These are phyloP conservation scores for Ceriops decandra DNA, from an alignment of 345 rosid genomes.

Conservation along the genomic window DNA sequence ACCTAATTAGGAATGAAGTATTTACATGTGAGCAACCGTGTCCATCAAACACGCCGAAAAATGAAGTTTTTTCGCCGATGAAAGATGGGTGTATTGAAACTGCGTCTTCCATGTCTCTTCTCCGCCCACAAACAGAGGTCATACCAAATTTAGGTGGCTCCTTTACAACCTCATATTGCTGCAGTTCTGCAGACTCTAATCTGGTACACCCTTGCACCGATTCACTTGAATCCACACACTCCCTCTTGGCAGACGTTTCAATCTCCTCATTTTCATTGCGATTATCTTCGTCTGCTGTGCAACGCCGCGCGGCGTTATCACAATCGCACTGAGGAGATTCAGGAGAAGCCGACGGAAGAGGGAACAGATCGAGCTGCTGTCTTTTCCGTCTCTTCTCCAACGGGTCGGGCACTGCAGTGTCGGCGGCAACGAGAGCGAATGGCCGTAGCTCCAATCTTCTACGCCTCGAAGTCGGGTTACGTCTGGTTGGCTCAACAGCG, in stretches of 20 bases:
- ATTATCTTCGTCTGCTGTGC: background rate
- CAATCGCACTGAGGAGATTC: conserved; percentile 8
- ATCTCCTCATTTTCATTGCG: background rate
- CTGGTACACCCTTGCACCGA: background rate
- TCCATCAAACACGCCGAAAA: conserved; percentile 87
- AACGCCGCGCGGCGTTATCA: conserved; percentile 20
- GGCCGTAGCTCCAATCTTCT: conserved; percentile 59
- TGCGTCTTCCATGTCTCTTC: conserved; percentile 97
- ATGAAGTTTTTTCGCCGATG: conserved; percentile 14
- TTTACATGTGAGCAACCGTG: conserved; percentile 98
- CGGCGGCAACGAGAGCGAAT: conserved; percentile 43
- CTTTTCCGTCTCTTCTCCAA: conserved; percentile 47
- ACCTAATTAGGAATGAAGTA: background rate
- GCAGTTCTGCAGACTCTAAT: background rate
- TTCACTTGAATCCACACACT: background rate
- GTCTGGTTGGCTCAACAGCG: conserved; percentile 45
- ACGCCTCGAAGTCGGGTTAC: conserved; percentile 36
- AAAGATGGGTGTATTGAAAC: conserved; percentile 56
- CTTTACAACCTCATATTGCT: background rate
- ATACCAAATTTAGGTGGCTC: conserved; percentile 53
- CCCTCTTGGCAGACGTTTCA: background rate
- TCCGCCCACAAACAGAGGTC: conserved; percentile 88
- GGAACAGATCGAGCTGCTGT: conserved; percentile 31
- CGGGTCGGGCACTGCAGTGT: conserved; percentile 37
- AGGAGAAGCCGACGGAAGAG: background rate